Evolutionary conservation across 2,329 filamentous ascomycete genomes (phyloP).

Genomic region (Aspergillus sp.): DNA sequence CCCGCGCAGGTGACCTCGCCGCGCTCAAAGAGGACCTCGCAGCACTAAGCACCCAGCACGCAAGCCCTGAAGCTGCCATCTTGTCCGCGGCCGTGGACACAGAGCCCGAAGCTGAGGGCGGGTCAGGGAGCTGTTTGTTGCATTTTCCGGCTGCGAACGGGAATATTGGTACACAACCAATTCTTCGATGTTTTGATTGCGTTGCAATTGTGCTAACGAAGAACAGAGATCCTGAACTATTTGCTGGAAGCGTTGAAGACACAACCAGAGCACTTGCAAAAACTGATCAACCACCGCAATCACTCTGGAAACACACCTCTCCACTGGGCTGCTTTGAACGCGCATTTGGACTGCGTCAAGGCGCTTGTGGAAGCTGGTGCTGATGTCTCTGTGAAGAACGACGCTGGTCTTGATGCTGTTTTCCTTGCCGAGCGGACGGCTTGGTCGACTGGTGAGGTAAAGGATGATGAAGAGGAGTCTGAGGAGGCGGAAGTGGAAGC

Average conservation of each 20-base stretch:
- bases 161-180: slow-evolving; percentile 53
- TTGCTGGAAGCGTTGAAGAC: slow-evolving; percentile 38
- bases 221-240: slow-evolving; percentile 42
- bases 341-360: slow-evolving; percentile 75
- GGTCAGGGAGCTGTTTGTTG: slow-evolving; percentile 47
- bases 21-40: slow-evolving; percentile 59
- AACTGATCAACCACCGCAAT: slow-evolving; percentile 54
- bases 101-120: slow-evolving; percentile 64
- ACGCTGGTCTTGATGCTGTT: slow-evolving; percentile 72
- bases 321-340: slow-evolving; percentile 90
- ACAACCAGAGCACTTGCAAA: slow-evolving; percentile 14
- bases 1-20: slow-evolving; percentile 67
- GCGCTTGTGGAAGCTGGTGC: slow-evolving; percentile 69
- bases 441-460: slow-evolving; percentile 51
- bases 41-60: slow-evolving; percentile 56
- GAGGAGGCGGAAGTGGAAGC: slow-evolving; percentile 19
- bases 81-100: slow-evolving; percentile 65
- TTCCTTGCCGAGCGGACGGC: slow-evolving; percentile 67
- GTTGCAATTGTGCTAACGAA: slow-evolving; percentile 1
- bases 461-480: slow-evolving; percentile 11
- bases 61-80: slow-evolving; percentile 54
- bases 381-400: slow-evolving; percentile 70
- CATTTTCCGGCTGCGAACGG: slow-evolving; percentile 95
- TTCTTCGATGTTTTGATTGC: not conserved
- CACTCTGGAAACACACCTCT: slow-evolving; percentile 80